Percentiles rank a stretch among this genome's conserved stretches.
Conservation (phyloP, 169 alveolate genomes). For the Perkinsus olseni region DNA sequence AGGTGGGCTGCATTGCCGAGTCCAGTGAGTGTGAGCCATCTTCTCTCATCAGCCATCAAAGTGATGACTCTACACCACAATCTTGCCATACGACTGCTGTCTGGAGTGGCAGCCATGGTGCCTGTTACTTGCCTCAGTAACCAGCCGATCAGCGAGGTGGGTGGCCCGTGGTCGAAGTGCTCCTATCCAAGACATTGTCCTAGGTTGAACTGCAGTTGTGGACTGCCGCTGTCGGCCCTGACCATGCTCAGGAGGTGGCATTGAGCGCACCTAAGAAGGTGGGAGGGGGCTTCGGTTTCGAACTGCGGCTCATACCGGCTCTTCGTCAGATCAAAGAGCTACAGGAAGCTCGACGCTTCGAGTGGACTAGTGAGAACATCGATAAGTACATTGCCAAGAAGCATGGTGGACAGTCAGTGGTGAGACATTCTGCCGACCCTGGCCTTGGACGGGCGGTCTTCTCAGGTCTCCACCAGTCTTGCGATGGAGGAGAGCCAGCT, state of each 20-base stretch:
- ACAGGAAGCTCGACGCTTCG: not conserved
- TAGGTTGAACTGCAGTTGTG: not conserved
- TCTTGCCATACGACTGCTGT: not conserved
- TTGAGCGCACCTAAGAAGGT: not conserved
- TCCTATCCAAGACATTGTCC: no score
- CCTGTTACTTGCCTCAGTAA: not conserved
- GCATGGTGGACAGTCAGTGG: not conserved
- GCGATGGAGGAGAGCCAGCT: not conserved
- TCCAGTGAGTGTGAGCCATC: no score
- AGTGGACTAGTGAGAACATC: not conserved
- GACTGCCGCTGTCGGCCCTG: not conserved
- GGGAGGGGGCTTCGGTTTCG: not conserved
- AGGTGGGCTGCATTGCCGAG: not conserved
- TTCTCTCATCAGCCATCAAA: not conserved
- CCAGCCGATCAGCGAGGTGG: not conserved
- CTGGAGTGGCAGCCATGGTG: not conserved
- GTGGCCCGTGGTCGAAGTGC: no score
- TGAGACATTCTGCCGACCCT: not conserved
- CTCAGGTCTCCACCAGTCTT: not conserved
- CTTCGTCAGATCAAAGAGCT: not conserved
- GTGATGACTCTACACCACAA: not conserved
- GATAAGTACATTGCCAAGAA: not conserved
- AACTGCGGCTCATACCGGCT: not conserved
- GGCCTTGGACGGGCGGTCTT: not conserved
- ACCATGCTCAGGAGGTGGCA: not conserved